A percentile compares a stretch with the other conserved stretches of the same genome.
Evolutionary conservation across 2,329 filamentous ascomycete genomes (phyloP).

Genomic region (Xylaria sp.): DNA sequence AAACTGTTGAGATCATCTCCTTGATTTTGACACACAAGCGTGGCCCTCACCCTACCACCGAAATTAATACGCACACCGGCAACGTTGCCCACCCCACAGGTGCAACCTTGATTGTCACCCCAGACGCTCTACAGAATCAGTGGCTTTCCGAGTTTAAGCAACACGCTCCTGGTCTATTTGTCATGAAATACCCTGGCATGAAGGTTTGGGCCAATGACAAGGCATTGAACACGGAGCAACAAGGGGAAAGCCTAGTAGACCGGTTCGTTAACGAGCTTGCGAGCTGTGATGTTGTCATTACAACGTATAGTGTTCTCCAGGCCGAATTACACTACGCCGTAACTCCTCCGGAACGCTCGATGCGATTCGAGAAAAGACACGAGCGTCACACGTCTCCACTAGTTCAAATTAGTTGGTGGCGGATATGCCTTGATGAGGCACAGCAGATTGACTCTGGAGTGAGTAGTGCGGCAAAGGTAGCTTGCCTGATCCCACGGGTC

Average conservation of each 20-base stretch:
- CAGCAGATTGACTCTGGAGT: conserved; percentile 95
- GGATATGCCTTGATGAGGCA: conserved; percentile 77
- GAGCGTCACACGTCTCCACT: conserved; percentile 74
- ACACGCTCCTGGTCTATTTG: conserved; percentile 62
- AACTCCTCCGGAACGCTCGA: conserved; percentile 69
- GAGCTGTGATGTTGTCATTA: conserved; percentile 64
- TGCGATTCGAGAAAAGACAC: conserved; percentile 70
- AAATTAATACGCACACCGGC: conserved; percentile 47
- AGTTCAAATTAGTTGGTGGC: conserved; percentile 85
- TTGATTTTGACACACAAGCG: conserved; percentile 69
- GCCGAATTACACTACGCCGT: conserved; percentile 79
- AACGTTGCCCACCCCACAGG: conserved; percentile 54
- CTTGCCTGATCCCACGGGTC: conserved; percentile 77
- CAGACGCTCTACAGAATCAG: conserved; percentile 61
- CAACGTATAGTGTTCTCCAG: conserved; percentile 73
- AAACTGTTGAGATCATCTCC: conserved; percentile 77
- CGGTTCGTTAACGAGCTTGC: conserved; percentile 52
- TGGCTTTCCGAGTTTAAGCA: conserved; percentile 65
- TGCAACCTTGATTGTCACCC: conserved; percentile 67
- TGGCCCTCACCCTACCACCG: conserved; percentile 25
- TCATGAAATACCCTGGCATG: conserved; percentile 62
- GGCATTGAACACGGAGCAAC: not conserved
- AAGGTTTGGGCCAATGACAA: conserved; percentile 38
- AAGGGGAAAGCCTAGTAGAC: conserved; percentile 42
- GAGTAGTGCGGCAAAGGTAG: conserved; percentile 80